Evolutionary conservation across 768 basidiomycete genomes (phyloP).

Genomic region (Rhizopogon salebrosus): DNA sequence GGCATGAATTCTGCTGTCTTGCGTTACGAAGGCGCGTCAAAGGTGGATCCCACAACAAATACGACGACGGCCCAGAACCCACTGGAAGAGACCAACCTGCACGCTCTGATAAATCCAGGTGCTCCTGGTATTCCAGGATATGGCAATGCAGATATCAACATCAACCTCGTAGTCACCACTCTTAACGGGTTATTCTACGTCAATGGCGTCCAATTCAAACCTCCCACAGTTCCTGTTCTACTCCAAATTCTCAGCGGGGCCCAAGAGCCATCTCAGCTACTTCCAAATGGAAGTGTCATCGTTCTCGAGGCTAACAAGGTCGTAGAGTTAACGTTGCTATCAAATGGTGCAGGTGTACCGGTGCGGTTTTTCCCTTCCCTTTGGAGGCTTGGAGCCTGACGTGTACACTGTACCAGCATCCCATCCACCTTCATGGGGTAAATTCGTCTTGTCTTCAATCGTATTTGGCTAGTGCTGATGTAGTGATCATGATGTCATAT

Average conservation of each 20-base stretch:
- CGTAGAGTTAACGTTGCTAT: slow-evolving; percentile 12
- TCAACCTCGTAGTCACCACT: slow-evolving; percentile 13
- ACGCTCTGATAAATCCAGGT: slow-evolving; percentile 15
- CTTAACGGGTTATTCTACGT: slow-evolving; percentile 1
- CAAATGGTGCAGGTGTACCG: slow-evolving; percentile 21
- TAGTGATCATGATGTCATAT: too few species aligned
- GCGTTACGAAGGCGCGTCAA: slow-evolving; percentile 14
- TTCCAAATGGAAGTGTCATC: slow-evolving; percentile 12
- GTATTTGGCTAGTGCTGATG: neutral
- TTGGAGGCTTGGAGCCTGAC: neutral
- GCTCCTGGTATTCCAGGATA: slow-evolving; percentile 16
- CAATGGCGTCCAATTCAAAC: slow-evolving; percentile 3
- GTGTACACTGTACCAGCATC: slow-evolving; percentile 7
- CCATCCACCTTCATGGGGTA: slow-evolving; percentile 19
- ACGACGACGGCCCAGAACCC: neutral
- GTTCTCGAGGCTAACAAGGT: slow-evolving; percentile 9
- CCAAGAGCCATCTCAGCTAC: slow-evolving; percentile 6
- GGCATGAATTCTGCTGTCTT: slow-evolving; percentile 13
- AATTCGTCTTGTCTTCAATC: neutral
- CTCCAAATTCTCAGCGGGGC: slow-evolving; percentile 20
- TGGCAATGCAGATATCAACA: slow-evolving; percentile 20
- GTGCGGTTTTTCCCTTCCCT: slow-evolving; percentile 9
- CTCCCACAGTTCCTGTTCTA: slow-evolving; percentile 14
- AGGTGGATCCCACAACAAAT: slow-evolving; percentile 23
- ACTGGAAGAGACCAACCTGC: slow-evolving; percentile 14